phyloP scores from a whole-genome alignment of 768 basidiomycete genomes.

The Leccinellum rugosiceps region DNA sequence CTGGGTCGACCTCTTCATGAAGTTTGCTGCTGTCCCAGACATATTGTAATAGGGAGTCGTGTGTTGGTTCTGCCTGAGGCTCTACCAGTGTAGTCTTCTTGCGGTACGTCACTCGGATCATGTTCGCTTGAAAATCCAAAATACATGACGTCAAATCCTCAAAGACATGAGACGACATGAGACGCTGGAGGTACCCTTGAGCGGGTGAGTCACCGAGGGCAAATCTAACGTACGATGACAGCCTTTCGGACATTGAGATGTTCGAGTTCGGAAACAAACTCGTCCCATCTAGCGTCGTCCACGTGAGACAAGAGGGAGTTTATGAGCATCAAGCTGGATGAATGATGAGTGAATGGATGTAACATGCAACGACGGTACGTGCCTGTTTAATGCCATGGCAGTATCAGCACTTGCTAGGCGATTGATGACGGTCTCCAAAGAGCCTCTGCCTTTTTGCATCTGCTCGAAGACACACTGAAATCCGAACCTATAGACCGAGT shows the following conservation, averaged over 20 bases:
- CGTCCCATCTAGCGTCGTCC: slow-evolving; percentile 74
- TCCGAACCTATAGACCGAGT: slow-evolving; percentile 81
- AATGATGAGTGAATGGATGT: slow-evolving; percentile 6
- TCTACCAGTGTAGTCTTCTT: slow-evolving; percentile 81
- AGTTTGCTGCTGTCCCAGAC: slow-evolving; percentile 69
- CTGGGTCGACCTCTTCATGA: slow-evolving; percentile 47
- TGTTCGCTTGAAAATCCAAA: slow-evolving; percentile 85
- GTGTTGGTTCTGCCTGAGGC: slow-evolving; percentile 56
- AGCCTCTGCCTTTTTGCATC: slow-evolving; percentile 66
- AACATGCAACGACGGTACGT: slow-evolving; percentile 6
- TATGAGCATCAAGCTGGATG: slow-evolving; percentile 78
- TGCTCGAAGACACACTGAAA: slow-evolving; percentile 80
- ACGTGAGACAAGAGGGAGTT: slow-evolving; percentile 81
- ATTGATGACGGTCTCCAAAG: slow-evolving; percentile 80
- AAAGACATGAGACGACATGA: slow-evolving; percentile 79
- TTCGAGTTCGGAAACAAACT: slow-evolving; percentile 74
- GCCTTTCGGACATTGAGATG: slow-evolving; percentile 75
- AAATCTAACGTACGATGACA: slow-evolving; percentile 58
- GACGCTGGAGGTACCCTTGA: slow-evolving; percentile 45
- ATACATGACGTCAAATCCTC: slow-evolving; percentile 83
- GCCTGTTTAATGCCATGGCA: slow-evolving; percentile 83
- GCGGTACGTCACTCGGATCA: slow-evolving; percentile 72
- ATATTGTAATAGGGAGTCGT: slow-evolving; percentile 53
- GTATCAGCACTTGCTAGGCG: slow-evolving; percentile 80
- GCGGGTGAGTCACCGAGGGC: not conserved